Conservation (phyloP, 306 rosid genomes). For the Carpinus fangiana region DNA sequence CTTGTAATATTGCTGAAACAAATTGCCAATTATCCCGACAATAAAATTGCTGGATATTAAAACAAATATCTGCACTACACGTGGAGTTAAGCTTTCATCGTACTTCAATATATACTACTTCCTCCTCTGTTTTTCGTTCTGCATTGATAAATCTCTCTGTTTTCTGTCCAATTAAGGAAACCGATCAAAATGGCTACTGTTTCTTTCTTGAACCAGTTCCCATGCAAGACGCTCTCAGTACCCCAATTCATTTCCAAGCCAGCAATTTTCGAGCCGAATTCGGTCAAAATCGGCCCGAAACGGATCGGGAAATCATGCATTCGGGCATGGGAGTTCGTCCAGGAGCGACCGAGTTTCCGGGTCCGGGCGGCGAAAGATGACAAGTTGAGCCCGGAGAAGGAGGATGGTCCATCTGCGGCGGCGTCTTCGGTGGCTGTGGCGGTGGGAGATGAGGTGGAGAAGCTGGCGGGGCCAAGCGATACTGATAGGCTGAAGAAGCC, state of each 20-base stretch:
- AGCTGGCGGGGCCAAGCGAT: constrained; percentile 41
- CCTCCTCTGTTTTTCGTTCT: background rate
- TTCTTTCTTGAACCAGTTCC: constrained; percentile 47
- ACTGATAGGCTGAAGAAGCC: constrained; percentile 61
- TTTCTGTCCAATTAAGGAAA: background rate
- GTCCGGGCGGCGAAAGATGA: constrained; percentile 48
- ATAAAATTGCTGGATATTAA: too few species aligned
- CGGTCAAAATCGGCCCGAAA: constrained; percentile 27
- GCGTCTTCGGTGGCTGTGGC: constrained; percentile 15
- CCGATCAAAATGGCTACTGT: constrained; percentile 52
- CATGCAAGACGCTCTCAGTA: constrained; percentile 39
- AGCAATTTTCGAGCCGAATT: constrained; percentile 32
- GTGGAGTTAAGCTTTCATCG: too few species aligned
- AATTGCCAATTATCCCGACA: too few species aligned
- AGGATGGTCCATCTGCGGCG: constrained; percentile 11
- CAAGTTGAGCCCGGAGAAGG: constrained; percentile 52
- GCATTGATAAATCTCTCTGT: background rate
- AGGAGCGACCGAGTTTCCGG: constrained; percentile 23
- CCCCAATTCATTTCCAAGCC: constrained; percentile 37
- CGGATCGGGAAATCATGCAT: constrained; percentile 20
- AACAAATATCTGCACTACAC: too few species aligned
- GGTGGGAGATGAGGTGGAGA: constrained; percentile 40
- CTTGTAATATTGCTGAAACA: too few species aligned
- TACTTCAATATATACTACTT: background rate
- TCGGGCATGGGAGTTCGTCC: constrained; percentile 13